Evolutionary conservation across 2,329 filamentous ascomycete species (phyloP), one percentile per base, ranked within the genome.

Genomic region (Aspergillus pseudonomiae): DNA sequence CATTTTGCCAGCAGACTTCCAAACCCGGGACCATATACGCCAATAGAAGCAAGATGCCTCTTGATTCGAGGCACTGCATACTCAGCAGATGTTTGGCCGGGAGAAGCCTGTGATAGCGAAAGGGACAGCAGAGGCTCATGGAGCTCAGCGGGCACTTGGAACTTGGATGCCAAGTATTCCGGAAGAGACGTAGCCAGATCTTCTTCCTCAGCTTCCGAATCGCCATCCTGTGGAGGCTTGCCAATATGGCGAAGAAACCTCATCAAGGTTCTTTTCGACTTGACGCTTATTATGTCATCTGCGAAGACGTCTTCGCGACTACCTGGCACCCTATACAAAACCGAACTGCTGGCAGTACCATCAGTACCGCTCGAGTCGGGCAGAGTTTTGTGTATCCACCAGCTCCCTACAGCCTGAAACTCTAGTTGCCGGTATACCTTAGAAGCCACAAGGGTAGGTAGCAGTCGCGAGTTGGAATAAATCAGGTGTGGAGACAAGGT

Each of bases 271-370:
- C 94, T 89, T 81, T 98, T 98, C 6, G 92, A 88, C 67, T 91
- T 90, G 68, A 91, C 85, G 53, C 92, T 88, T 62, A 98, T 91
- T 28, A 84, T 84, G 41, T 87, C 86, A 75, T 93, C 90, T 55
- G 89, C 87, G 77, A 97, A 97, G 52, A 98, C 88, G 79, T 97
- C 94, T 80, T 99, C 94, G 68, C 94, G 88, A 32, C 91, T 94
- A 67, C 91, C 94, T 0, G 95, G 94, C 57, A 98, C 91, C 62
- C 91, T 90, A 58, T 85, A 82, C 41, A 97, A 80, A n/a, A 14
- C 28, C 14, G 36, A 28, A 36, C n/a, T 28, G 21, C 21, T 24
- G 2, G 21, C 21, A 24, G 21, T 24, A 59, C 57, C 36, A 10
- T 70, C 61, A 9, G 65, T 57, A 34, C 50, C 11, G 11, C 14